A percentile compares a stretch with the other conserved stretches of the same genome.
phyloP scores from a whole-genome alignment of 257 asterid species.

The Lithospermum erythrorhizon region DNA sequence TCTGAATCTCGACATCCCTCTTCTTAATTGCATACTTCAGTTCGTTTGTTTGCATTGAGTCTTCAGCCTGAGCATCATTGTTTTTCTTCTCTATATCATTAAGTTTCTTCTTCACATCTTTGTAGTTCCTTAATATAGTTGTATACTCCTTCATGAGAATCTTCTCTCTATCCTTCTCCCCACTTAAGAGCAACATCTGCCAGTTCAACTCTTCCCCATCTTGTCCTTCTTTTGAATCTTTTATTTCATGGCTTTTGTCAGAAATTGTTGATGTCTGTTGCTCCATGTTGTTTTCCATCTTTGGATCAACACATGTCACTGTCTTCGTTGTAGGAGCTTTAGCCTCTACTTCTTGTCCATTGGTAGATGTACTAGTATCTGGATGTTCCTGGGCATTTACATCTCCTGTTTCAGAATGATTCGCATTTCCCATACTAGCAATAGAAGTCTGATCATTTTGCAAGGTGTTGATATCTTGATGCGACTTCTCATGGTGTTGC shows the following conservation, averaged over 20 bases:
- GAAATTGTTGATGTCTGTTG: constrained; percentile 9
- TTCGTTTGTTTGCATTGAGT: constrained; percentile 51
- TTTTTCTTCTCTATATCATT: constrained; percentile 55
- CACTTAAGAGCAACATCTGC: constrained; percentile 69
- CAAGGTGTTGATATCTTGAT: not conserved
- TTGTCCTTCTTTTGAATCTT: constrained; percentile 9
- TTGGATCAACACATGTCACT: constrained; percentile 18
- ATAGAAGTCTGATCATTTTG: not conserved
- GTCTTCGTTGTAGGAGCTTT: constrained; percentile 13
- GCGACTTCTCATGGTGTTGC: not conserved
- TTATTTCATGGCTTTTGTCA: constrained; percentile 8
- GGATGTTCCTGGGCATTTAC: constrained; percentile 12
- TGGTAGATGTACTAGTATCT: constrained; percentile 11
- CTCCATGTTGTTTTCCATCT: constrained; percentile 11
- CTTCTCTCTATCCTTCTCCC: constrained; percentile 67
- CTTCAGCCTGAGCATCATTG: constrained; percentile 48
- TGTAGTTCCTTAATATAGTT: constrained; percentile 57
- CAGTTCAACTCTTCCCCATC: constrained; percentile 39
- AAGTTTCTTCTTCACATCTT: constrained; percentile 66
- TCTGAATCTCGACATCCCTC: constrained; percentile 62
- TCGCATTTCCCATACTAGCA: not conserved
- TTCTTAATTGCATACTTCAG: constrained; percentile 42
- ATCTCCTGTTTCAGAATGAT: constrained; percentile 8
- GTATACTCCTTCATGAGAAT: constrained; percentile 62
- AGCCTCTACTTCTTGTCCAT: constrained; percentile 10